Conservation (phyloP, 208 protist species). For the Trypanosoma platydactyli region DNA sequence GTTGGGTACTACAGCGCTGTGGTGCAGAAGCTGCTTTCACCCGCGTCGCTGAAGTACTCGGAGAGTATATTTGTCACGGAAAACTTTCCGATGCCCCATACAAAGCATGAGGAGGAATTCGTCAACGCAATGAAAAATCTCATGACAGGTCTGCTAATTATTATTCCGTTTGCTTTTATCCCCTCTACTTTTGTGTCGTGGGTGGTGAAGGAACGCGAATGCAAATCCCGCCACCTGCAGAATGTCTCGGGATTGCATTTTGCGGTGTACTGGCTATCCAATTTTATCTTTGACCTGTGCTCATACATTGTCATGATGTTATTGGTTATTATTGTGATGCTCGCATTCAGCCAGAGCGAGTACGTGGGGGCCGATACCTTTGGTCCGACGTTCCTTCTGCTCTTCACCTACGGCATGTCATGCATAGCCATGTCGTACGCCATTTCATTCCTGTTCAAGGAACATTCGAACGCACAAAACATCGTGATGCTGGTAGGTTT, state of each 20-base stretch:
- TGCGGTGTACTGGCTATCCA: conserved; percentile 72
- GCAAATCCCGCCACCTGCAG: conserved; percentile 75
- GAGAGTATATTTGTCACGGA: conserved; percentile 21
- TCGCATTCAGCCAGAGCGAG: conserved; percentile 57
- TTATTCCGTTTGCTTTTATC: conserved; percentile 74
- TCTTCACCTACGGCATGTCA: conserved; percentile 67
- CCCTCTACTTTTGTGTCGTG: conserved; percentile 68
- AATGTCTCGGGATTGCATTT: conserved; percentile 68
- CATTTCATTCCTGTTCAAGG: conserved; percentile 61
- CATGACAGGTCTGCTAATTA: conserved; percentile 56
- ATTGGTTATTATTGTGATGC: conserved; percentile 58
- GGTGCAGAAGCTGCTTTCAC: conserved; percentile 15
- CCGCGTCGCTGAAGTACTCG: background rate
- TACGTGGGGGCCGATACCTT: conserved; percentile 47
- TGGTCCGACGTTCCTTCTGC: conserved; percentile 47
- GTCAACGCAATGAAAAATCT: conserved; percentile 42
- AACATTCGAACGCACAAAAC: conserved; percentile 71
- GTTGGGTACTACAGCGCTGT: conserved; percentile 45
- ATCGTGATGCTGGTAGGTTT: conserved; percentile 70
- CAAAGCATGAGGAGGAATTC: conserved; percentile 27
- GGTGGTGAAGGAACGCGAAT: conserved; percentile 83
- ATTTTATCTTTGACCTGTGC: conserved; percentile 74
- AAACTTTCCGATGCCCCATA: conserved; percentile 41
- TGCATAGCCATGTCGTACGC: conserved; percentile 62
- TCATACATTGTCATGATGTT: conserved; percentile 65